Base-by-base conservation (phyloP, 169 alveolate species). In the Blepharisma undulans region DNA sequence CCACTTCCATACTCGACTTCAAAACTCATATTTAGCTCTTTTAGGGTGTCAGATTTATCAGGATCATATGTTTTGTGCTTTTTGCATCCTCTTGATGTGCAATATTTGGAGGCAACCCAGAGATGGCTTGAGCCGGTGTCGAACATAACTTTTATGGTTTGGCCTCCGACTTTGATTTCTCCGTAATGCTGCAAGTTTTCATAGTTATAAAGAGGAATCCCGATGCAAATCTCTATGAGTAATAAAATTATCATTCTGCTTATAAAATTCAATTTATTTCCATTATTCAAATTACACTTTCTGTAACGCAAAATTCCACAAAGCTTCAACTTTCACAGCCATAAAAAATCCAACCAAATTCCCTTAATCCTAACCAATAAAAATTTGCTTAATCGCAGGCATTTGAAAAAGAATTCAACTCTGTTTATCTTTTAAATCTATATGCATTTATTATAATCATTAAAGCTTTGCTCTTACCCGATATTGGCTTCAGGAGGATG, bases 161-260 rank as follows among this genome's bases (percentile, higher is more conserved):
- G 84, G 29, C 36, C 84, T 22, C 76, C 82, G 2, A 86, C 22
- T 86, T n/a, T 19, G 10, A 86, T 85, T n/a, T 60, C 32, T 22
- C 84, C 80, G 22, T 86, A 86, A 72, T 86, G 91, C 71, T 66
- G 72, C 5, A 86, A 48, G 91, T 86, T 86, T 86, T 86, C 66
- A 72, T 29, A 86, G 90, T 85, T 85, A n/a, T 66, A 19, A 66
- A 66, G 61, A 7, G 72, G 6, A 84, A 32, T 29, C 14, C 34
- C 87, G 25, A 79, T 79, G 14, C 6, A 21, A 29, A 5, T 0
- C 27, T 33, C 22, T 25, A 6, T n/a, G 87, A 4, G 7, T 25
- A 79, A 79, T 72, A 72, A 72, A 22, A 72, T 72, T 72, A 72
- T 72, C 33, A 72, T 72, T 22, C 0, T 0, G 80, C 29, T 72